Evolutionary conservation across 768 basidiomycete species (phyloP).

Genomic region (Candolleomyces aberdarensis): DNA sequence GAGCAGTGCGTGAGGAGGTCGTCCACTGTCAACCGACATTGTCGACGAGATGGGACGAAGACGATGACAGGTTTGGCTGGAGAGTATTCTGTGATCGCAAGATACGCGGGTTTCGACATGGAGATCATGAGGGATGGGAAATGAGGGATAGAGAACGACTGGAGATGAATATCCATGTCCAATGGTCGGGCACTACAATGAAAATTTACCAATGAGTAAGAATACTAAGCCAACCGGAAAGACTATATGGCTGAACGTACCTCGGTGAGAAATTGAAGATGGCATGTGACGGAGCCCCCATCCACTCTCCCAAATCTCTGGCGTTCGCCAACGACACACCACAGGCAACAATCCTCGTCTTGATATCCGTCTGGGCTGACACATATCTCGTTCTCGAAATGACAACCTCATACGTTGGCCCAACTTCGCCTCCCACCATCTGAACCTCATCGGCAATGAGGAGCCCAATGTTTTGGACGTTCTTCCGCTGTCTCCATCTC

Average conservation of each 20-base stretch:
- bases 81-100: constrained; percentile 87
- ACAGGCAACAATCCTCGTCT: constrained; percentile 93
- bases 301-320: constrained; percentile 95
- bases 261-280: constrained; percentile 98
- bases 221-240: neutral
- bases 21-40: constrained; percentile 91
- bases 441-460: constrained; percentile 96
- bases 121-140: constrained; percentile 98
- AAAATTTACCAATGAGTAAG: neutral
- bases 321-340: constrained; percentile 96
- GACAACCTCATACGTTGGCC: constrained; percentile 94
- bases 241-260: constrained; percentile 30
- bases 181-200: constrained; percentile 81
- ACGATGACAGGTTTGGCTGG: constrained; percentile 83
- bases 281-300: constrained; percentile 88
- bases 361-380: constrained; percentile 87
- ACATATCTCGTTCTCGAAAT: constrained; percentile 97
- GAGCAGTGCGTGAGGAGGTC: constrained; percentile 86
- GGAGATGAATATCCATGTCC: constrained; percentile 96
- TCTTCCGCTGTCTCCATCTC: constrained; percentile 95
- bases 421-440: constrained; percentile 90
- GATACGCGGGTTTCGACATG: constrained; percentile 98
- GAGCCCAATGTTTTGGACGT: constrained; percentile 89
- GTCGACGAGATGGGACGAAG: constrained; percentile 91
- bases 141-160: constrained; percentile 94